A percentile compares a stretch with the other conserved stretches of the same genome.
phyloP scores from a whole-genome alignment of 129 eudicot genomes.

The Lactuca saligna region DNA sequence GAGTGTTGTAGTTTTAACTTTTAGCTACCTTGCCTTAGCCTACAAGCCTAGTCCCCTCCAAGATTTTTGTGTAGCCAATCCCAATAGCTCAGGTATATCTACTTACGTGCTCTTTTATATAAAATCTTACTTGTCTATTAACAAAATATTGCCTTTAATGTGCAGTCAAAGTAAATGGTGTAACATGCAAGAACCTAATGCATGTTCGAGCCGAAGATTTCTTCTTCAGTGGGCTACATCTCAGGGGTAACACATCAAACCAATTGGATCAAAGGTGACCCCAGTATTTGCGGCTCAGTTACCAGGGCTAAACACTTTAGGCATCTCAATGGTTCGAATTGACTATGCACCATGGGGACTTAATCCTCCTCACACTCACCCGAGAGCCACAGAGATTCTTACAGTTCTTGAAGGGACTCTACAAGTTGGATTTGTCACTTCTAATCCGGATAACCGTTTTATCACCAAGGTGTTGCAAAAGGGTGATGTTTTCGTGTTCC shows the following conservation, averaged over 20 bases:
- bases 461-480: too few species aligned
- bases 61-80: neutral
- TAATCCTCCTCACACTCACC: constrained; percentile 49
- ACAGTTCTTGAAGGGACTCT: constrained; percentile 42
- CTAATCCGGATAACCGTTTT: constrained; percentile 33
- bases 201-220: constrained; percentile 39
- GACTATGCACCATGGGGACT: constrained; percentile 47
- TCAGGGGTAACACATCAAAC: constrained; percentile 47
- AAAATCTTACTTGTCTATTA: too few species aligned
- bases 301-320: constrained; percentile 50
- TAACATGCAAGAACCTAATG: constrained; percentile 40
- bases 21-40: neutral
- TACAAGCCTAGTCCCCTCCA: neutral
- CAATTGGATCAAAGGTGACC: constrained; percentile 39
- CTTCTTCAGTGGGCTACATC: constrained; percentile 42
- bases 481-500: constrained; percentile 20
- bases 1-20: neutral
- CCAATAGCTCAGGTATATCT: neutral
- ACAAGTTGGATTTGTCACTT: constrained; percentile 45
- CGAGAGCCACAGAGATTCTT: constrained; percentile 48
- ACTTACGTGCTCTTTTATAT: neutral
- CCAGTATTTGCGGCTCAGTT: constrained; percentile 33
- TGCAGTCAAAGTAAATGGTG: constrained; percentile 42
- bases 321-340: constrained; percentile 39
- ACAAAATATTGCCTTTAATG: neutral